These are phyloP conservation scores for Periconia macrospinosa DNA, from an alignment of 2,329 filamentous ascomycete species.

Conservation along the genomic window DNA sequence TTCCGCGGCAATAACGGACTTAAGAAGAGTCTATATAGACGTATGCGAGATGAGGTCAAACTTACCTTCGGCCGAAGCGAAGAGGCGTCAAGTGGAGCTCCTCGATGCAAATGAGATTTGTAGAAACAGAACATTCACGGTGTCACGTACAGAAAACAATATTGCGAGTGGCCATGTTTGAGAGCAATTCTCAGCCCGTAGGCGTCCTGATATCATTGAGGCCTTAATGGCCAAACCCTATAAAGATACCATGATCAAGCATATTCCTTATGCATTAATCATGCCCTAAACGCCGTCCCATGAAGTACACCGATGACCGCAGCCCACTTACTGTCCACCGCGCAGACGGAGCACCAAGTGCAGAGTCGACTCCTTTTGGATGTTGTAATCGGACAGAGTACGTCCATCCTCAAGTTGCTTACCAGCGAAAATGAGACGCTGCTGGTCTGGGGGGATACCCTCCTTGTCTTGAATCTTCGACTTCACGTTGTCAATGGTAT, in stretches of 20 bases:
- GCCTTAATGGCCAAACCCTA: constrained; percentile 23
- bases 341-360: constrained; percentile 66
- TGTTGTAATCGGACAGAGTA: constrained; percentile 93
- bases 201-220: constrained; percentile 35
- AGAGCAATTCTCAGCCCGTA: constrained; percentile 33
- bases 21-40: too few relatives aligned
- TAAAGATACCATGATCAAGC: constrained; percentile 29
- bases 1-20: too few relatives aligned
- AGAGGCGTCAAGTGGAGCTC: too few relatives aligned
- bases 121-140: too few relatives aligned
- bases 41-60: too few relatives aligned
- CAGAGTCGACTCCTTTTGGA: constrained; percentile 73
- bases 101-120: too few relatives aligned
- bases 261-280: constrained; percentile 24
- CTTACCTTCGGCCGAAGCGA: too few relatives aligned
- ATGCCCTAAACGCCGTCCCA: constrained; percentile 36
- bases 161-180: not conserved
- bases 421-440: constrained; percentile 89
- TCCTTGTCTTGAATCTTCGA: constrained; percentile 77
- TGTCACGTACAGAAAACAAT: too few relatives aligned
- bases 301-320: constrained; percentile 17
- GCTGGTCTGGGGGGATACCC: constrained; percentile 92
- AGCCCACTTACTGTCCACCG: constrained; percentile 52
- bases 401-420: constrained; percentile 94
- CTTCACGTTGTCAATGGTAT: constrained; percentile 95